Percentiles rank a stretch among this genome's conserved stretches.
These are phyloP conservation scores for Camellia oleifera DNA, from an alignment of 179 eudicot genomes.

Conservation along the genomic window DNA sequence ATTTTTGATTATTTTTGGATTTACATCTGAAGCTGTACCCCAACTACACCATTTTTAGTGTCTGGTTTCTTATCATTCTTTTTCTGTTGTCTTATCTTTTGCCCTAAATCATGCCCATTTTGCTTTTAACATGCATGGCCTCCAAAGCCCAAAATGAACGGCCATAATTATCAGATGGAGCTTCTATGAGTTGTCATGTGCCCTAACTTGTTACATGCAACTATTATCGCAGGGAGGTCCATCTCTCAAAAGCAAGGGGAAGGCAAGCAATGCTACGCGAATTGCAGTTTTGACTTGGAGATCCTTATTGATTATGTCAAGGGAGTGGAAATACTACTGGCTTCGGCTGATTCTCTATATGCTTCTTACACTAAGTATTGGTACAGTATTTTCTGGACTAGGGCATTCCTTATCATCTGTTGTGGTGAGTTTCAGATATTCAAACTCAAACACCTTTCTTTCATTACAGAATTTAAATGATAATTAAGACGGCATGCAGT, in stretches of 20 bases:
- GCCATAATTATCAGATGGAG: not conserved
- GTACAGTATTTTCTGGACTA: constrained; percentile 83
- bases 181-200: not conserved
- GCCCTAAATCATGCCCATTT: not conserved
- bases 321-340: constrained; percentile 99
- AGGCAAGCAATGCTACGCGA: constrained; percentile 63
- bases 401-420: constrained; percentile 97
- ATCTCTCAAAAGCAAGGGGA: constrained; percentile 84
- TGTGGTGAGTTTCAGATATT: constrained; percentile 53
- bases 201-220: constrained; percentile 7
- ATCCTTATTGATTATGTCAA: constrained; percentile 88
- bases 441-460: not conserved
- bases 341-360: constrained; percentile 81
- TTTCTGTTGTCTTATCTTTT: constrained; percentile 6
- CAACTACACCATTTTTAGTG: not conserved
- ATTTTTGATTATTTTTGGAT: not conserved
- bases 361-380: constrained; percentile 79
- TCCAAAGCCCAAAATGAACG: not conserved
- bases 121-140: not conserved
- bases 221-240: constrained; percentile 76
- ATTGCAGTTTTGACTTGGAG: constrained; percentile 94
- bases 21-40: not conserved
- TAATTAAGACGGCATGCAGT: not conserved
- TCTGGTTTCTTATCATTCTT: not conserved
- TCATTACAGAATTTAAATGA: not conserved